A percentile compares a stretch with the other conserved stretches of the same genome.
Conservation (phyloP, 1,139 yeast genomes). For the Suhomyces yuchorum region DNA sequence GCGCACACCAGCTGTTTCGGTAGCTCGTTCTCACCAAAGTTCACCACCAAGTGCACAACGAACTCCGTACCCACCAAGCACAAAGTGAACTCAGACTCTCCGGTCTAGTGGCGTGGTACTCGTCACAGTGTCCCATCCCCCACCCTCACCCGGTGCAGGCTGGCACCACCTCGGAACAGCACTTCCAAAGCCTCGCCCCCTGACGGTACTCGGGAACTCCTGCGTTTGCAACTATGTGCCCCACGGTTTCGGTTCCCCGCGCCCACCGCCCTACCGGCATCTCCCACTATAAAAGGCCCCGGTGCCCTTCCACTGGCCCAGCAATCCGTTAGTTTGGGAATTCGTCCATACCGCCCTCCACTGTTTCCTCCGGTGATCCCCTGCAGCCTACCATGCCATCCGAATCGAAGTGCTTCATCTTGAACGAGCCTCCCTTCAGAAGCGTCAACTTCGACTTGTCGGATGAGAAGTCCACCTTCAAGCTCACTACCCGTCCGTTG, state of each 20-base stretch:
- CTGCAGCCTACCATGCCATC: slow-evolving; percentile 6
- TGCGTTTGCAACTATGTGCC: slow-evolving; percentile 3
- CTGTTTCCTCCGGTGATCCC: not conserved
- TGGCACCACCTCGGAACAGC: no score
- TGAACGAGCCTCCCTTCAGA: slow-evolving; percentile 22
- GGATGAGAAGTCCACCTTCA: slow-evolving; percentile 35
- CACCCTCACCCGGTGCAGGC: no score
- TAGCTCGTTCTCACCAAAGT: no score
- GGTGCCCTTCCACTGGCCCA: not conserved
- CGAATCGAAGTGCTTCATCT: slow-evolving; percentile 15
- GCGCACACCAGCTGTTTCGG: no score
- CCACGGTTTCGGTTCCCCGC: slow-evolving; percentile 3
- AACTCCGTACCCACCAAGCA: no score
- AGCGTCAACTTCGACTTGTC: slow-evolving; percentile 16
- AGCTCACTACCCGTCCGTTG: slow-evolving; percentile 22
- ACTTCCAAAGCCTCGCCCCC: not conserved
- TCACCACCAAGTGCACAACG: no score
- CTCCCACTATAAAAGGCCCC: not conserved
- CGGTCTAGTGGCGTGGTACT: no score
- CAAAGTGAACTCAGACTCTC: no score
- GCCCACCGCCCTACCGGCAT: not conserved
- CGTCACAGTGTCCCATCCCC: no score
- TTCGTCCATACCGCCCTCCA: not conserved
- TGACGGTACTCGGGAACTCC: slow-evolving; percentile 9
- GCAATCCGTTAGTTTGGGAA: not conserved